Evolutionary conservation across 306 rosid genomes (phyloP), one percentile per base, ranked within the genome.

Genomic region (Lathyrus oleraceus): DNA sequence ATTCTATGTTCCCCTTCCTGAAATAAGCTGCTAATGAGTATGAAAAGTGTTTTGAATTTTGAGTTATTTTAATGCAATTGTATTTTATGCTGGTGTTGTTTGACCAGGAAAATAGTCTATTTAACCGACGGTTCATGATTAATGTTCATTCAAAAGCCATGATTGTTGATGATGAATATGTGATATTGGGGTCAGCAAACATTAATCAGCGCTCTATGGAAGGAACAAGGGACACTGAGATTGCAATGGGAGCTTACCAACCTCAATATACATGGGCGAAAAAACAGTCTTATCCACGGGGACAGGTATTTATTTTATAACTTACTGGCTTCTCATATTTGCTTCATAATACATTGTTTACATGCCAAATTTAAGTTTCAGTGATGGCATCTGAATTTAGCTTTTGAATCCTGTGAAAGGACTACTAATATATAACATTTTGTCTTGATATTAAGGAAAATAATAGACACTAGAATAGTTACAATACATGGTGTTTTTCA

Each of bases 121-220:
- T 82, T 64, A 85, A 43, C 79, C 78, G 91, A 52, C 91, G 98
- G 21, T 93, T 25, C 28, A 25, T 25, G 28, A 25, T 25, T 25
- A 3, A 25, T 25, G 28, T 25, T 25, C 28, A 25, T 25, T 25
- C 28, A 25, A 25, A 25, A 25, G 28, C 4, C 5, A 25, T 25
- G 28, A 25, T 25, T 25, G 28, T 25, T 25, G 28, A 25, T 25
- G 28, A 25, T 25, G 28, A 25, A 25, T 25, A 25, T 25, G 28
- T 93, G 39, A 86, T 93, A 68, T 35, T 93, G 78, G 98, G 98
- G 49, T 93, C 98, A 56, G 98, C 98, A 17, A 93, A 93, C 86
- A 93, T 93, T 84, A 93, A 93, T 72, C 96, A 90, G 82, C 96
- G 96, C 19, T 90, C 98, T 32, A 88, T 93, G 96, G 96, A 90